Percentiles rank a stretch among this genome's conserved stretches.
phyloP scores from a whole-genome alignment of 2,329 filamentous ascomycete species.

The Juglanconis oblonga region DNA sequence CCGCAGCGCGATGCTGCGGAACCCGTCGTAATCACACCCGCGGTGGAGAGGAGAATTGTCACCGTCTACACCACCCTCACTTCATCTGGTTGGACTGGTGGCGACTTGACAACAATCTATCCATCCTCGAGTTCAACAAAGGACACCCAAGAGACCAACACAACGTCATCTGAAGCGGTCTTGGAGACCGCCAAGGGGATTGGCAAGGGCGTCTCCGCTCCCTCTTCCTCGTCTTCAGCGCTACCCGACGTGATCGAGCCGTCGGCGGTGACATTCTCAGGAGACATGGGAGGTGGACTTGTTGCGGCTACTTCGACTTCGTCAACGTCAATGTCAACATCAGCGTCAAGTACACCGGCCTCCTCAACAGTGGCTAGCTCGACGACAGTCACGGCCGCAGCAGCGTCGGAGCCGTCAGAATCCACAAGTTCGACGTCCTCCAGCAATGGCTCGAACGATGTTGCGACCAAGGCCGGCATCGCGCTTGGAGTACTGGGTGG shows the following conservation, averaged over 20 bases:
- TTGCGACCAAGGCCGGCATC: slow-evolving; percentile 70
- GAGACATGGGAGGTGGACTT: background rate
- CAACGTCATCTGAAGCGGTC: slow-evolving; percentile 1
- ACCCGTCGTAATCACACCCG: background rate
- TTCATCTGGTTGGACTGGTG: slow-evolving; percentile 15
- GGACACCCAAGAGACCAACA: slow-evolving; percentile 15
- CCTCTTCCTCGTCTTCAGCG: background rate
- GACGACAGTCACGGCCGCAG: background rate
- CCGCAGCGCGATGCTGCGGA: background rate
- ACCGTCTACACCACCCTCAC: slow-evolving; percentile 32
- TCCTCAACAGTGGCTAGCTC: background rate
- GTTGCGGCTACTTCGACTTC: background rate
- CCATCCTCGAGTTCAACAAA: slow-evolving; percentile 20
- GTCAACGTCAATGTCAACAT: background rate
- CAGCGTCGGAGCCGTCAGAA: slow-evolving; percentile 17
- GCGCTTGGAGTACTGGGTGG: slow-evolving; percentile 76
- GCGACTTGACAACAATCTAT: slow-evolving; percentile 17
- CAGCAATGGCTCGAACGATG: slow-evolving; percentile 23
- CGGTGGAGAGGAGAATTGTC: slow-evolving; percentile 9
- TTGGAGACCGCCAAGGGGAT: background rate
- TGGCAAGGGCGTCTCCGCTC: background rate
- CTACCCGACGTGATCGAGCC: slow-evolving; percentile 8
- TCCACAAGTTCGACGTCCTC: slow-evolving; percentile 25
- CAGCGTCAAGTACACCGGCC: background rate
- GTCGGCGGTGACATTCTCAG: background rate